These are phyloP conservation scores for Neurospora sp. DNA, from an alignment of 495 filamentous ascomycete species.

Conservation along the genomic window DNA sequence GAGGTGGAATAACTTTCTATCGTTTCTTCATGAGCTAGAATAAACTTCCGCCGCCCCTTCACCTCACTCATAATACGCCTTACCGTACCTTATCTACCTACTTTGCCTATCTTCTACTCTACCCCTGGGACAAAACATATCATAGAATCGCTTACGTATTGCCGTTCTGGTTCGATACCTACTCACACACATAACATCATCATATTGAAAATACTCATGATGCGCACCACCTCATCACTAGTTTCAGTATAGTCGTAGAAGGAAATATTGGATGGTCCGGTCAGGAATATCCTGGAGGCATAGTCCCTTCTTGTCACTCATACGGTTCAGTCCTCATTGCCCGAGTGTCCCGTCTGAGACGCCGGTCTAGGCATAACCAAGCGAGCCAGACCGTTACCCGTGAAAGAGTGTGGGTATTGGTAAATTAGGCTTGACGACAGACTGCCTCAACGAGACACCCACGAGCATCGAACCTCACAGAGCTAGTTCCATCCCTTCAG, in stretches of 20 bases:
- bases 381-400: background rate
- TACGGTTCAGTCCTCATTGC: background rate
- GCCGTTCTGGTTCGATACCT: background rate
- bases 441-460: too few relatives aligned
- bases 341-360: background rate
- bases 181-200: background rate
- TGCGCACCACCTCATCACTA: background rate
- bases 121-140: background rate
- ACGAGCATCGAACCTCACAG: background rate
- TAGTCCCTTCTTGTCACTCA: background rate
- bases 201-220: too few relatives aligned
- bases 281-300: background rate
- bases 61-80: too few relatives aligned
- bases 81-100: too few relatives aligned
- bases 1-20: too few relatives aligned
- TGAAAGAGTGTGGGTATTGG: too few relatives aligned
- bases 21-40: background rate
- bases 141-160: background rate
- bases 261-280: background rate
- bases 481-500: too few relatives aligned
- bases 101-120: too few relatives aligned
- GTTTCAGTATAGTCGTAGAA: background rate
- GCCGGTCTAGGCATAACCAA: background rate
- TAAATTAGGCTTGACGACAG: too few relatives aligned
- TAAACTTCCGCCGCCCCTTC: background rate